Percentiles rank a stretch among this genome's conserved stretches.
phyloP scores from a whole-genome alignment of 176 grass and related monocot genomes.

The Lolium multiflorum region DNA sequence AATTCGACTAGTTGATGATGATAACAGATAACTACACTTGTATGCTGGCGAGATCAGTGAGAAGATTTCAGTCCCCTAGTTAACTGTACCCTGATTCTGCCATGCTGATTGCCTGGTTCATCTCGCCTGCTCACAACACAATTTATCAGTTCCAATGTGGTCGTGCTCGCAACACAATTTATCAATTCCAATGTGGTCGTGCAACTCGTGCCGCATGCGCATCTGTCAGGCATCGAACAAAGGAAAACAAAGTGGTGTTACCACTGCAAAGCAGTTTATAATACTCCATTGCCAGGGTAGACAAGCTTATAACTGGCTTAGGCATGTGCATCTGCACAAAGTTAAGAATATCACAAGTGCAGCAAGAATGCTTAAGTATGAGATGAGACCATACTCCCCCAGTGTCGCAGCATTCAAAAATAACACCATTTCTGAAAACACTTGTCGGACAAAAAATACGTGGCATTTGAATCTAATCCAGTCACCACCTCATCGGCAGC shows the following conservation, averaged over 20 bases:
- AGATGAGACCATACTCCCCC: neutral
- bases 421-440: neutral
- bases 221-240: neutral
- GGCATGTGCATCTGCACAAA: neutral
- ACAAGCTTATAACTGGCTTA: neutral
- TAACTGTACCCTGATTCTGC: neutral
- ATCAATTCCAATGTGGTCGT: neutral
- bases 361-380: neutral
- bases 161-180: neutral
- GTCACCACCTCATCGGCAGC: neutral
- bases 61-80: neutral
- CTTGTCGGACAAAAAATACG: neutral
- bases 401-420: neutral
- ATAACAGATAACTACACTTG: too few species aligned
- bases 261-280: neutral
- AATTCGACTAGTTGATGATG: too few species aligned
- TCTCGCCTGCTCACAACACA: too few species aligned
- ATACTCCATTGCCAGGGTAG: neutral
- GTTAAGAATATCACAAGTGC: neutral
- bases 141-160: too few species aligned
- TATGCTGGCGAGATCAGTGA: neutral
- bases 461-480: neutral
- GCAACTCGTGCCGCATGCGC: neutral
- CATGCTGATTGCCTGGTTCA: neutral
- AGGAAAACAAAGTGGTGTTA: neutral